A percentile compares a stretch with the other conserved stretches of the same genome.
These are phyloP conservation scores for Leucocoprinus leucothites DNA, from an alignment of 768 basidiomycete species.

Conservation along the genomic window DNA sequence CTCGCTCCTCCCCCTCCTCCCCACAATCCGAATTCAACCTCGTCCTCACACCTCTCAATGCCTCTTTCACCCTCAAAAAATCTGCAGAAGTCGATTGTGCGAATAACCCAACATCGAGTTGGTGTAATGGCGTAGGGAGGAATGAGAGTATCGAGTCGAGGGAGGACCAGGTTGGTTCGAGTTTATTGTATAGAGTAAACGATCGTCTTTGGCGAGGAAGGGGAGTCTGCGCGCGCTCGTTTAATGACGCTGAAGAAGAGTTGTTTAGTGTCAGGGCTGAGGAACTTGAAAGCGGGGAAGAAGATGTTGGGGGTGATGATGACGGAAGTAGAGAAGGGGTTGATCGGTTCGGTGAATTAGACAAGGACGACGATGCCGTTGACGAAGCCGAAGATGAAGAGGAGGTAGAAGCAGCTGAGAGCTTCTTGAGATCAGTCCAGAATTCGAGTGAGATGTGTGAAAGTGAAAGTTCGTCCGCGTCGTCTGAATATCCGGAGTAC, in stretches of 20 bases:
- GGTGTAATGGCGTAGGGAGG: conserved; percentile 25
- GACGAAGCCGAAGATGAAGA: neutral
- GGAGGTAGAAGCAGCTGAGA: conserved; percentile 21
- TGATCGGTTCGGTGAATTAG: neutral
- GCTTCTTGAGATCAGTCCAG: conserved; percentile 35
- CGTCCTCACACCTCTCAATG: conserved; percentile 22
- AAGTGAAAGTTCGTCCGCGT: conserved; percentile 18
- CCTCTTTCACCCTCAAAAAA: conserved; percentile 29
- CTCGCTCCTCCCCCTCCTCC: neutral
- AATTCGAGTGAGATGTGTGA: conserved; percentile 37
- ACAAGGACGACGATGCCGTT: neutral
- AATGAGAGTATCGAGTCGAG: conserved; percentile 33
- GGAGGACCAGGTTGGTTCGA: conserved; percentile 23
- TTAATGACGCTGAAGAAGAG: neutral
- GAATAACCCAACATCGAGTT: conserved; percentile 41
- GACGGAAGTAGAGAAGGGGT: neutral
- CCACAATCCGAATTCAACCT: neutral
- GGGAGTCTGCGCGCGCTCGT: neutral
- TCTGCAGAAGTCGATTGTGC: conserved; percentile 30
- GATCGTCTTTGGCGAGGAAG: neutral
- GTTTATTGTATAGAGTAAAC: neutral
- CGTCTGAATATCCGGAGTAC: neutral
- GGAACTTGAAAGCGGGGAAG: neutral
- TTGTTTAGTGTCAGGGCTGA: neutral
- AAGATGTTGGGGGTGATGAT: neutral